phyloP scores from a whole-genome alignment of 73 alveolate genomes.

The Paramecium pentaurelia region DNA sequence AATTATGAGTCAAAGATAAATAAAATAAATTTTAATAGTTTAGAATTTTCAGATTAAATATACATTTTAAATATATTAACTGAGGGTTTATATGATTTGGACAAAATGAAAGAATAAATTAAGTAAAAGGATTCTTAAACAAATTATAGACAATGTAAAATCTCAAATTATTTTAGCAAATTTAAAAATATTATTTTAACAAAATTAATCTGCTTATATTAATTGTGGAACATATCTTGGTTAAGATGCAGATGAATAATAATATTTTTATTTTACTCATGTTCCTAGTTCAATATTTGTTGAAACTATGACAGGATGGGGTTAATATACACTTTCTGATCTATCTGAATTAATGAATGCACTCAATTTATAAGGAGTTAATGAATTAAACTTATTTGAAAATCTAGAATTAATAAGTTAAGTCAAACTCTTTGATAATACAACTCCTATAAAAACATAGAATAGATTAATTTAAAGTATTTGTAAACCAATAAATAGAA shows the following conservation, averaged over 20 bases:
- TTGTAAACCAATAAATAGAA: background rate
- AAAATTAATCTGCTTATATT: background rate
- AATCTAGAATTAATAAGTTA: background rate
- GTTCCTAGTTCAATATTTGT: constrained; percentile 41
- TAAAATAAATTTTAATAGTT: background rate
- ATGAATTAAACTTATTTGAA: background rate
- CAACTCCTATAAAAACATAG: background rate
- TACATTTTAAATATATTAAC: background rate
- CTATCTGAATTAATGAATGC: background rate
- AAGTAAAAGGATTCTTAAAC: background rate
- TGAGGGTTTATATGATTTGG: background rate
- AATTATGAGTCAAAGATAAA: background rate
- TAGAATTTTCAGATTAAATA: background rate
- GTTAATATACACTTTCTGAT: background rate
- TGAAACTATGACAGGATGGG: constrained; percentile 36
- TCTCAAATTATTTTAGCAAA: background rate
- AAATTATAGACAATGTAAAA: background rate
- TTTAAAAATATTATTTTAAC: background rate
- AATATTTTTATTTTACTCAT: constrained; percentile 22
- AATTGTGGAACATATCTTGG: constrained; percentile 24
- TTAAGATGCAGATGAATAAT: background rate
- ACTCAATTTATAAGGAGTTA: background rate
- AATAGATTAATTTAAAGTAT: constrained; percentile 11
- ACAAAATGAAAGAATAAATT: background rate
- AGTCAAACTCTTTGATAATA: background rate